phyloP scores from a whole-genome alignment of 2,329 filamentous ascomycete genomes.

The Pezicula rhizophila region DNA sequence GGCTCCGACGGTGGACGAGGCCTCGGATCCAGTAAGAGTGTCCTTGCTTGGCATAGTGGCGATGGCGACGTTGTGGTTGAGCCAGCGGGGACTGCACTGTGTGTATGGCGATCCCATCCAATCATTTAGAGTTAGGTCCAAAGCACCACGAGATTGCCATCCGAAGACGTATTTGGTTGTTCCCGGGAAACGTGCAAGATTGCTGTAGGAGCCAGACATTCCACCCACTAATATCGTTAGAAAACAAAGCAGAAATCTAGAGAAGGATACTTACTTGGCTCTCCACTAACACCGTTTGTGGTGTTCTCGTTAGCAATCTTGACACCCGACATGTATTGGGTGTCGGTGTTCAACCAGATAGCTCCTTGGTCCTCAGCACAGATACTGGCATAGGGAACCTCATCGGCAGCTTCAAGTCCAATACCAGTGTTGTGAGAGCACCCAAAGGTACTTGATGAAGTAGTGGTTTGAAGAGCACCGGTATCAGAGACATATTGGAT shows the following conservation, averaged over 20 bases:
- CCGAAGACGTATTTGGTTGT: conserved; percentile 52
- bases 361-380: conserved; percentile 58
- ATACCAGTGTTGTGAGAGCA: conserved; percentile 63
- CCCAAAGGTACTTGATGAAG: conserved; percentile 49
- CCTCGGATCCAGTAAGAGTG: conserved; percentile 46
- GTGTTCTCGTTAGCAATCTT: conserved; percentile 59
- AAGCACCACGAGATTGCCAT: conserved; percentile 55
- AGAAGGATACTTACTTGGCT: conserved; percentile 34
- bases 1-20: conserved; percentile 46
- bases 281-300: conserved; percentile 51
- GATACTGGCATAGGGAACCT: conserved; percentile 50
- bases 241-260: background rate
- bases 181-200: conserved; percentile 46
- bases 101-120: conserved; percentile 56
- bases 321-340: conserved; percentile 50
- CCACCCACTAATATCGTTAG: conserved; percentile 36
- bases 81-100: conserved; percentile 27
- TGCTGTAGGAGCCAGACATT: conserved; percentile 57
- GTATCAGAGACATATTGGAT: conserved; percentile 42
- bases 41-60: conserved; percentile 51
- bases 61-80: conserved; percentile 52
- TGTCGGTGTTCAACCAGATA: conserved; percentile 58
- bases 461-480: conserved; percentile 44
- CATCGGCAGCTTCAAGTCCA: conserved; percentile 53
- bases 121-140: conserved; percentile 45